Conservation (phyloP, 441 rosid species). For the Eruca vesicaria region DNA sequence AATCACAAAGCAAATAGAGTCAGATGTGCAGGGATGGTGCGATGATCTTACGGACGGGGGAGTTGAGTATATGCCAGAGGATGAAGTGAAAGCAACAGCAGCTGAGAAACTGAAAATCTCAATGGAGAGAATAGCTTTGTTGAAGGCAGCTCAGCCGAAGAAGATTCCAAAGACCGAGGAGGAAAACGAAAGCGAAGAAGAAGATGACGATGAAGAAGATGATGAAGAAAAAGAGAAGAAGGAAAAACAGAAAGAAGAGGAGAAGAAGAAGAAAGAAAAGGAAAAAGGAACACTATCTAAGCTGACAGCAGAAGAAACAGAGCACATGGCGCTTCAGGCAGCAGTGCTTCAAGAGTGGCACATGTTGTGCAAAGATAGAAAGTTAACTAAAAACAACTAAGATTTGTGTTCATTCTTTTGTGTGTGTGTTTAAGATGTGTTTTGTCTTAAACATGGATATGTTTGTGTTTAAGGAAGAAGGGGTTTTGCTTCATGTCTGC, state of each 20-base stretch:
- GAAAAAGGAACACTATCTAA: slow-evolving; percentile 74
- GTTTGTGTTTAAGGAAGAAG: neutral
- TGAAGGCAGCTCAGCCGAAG: slow-evolving; percentile 88
- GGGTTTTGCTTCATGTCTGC: neutral
- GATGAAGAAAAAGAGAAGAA: slow-evolving; percentile 31
- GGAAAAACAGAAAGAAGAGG: slow-evolving; percentile 24
- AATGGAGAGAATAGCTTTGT: slow-evolving; percentile 88
- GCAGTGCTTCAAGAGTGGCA: slow-evolving; percentile 99
- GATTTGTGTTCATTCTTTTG: slow-evolving; percentile 22
- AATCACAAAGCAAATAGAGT: slow-evolving; percentile 86
- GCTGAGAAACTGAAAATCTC: slow-evolving; percentile 90
- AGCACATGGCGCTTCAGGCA: slow-evolving; percentile 94
- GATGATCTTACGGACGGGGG: slow-evolving; percentile 95
- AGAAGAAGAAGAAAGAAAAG: slow-evolving; percentile 40
- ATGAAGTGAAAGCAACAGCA: slow-evolving; percentile 89
- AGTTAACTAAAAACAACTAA: slow-evolving; percentile 10
- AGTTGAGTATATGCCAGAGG: slow-evolving; percentile 96
- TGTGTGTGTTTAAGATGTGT: slow-evolving; percentile 17
- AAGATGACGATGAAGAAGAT: slow-evolving; percentile 25
- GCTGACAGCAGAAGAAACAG: slow-evolving; percentile 93
- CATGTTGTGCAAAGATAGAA: slow-evolving; percentile 79
- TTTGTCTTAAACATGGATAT: neutral
- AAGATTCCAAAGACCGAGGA: slow-evolving; percentile 63
- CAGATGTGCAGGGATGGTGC: slow-evolving; percentile 92
- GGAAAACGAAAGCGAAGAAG: slow-evolving; percentile 46